Evolutionary conservation across 75 land plant genomes (phyloP).

Genomic region (Cryptomeria japonica): DNA sequence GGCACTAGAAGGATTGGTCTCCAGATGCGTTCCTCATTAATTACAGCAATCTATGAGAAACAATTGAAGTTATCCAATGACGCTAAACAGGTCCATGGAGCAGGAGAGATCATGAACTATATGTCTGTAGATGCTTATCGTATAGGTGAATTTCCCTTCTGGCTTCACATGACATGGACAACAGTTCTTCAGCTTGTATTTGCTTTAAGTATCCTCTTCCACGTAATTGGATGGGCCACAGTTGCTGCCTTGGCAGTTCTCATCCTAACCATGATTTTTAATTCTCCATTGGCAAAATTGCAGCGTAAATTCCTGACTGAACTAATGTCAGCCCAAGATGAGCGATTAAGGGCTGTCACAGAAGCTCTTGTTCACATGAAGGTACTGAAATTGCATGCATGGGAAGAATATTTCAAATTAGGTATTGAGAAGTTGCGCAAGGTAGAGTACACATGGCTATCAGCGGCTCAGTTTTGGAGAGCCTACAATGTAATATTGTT

Average conservation of each 20-base stretch:
- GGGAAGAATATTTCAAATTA: slow-evolving; percentile 40
- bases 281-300: slow-evolving; percentile 28
- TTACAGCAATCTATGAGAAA: slow-evolving; percentile 35
- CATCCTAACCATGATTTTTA: slow-evolving; percentile 12
- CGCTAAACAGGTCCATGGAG: slow-evolving; percentile 24
- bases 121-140: slow-evolving; percentile 44
- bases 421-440: slow-evolving; percentile 27
- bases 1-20: slow-evolving; percentile 28
- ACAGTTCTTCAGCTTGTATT: slow-evolving; percentile 14
- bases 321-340: slow-evolving; percentile 43
- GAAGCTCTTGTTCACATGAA: slow-evolving; percentile 44
- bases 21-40: slow-evolving; percentile 21
- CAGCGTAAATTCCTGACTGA: slow-evolving; percentile 29
- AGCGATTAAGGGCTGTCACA: slow-evolving; percentile 34
- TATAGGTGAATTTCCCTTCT: slow-evolving; percentile 29
- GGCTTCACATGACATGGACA: slow-evolving; percentile 24
- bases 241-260: slow-evolving; percentile 15
- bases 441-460: slow-evolving; percentile 35
- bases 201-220: slow-evolving; percentile 20
- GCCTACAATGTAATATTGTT: slow-evolving; percentile 24
- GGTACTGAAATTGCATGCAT: slow-evolving; percentile 49
- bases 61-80: slow-evolving; percentile 30
- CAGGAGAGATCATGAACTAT: slow-evolving; percentile 41
- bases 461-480: slow-evolving; percentile 17
- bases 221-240: slow-evolving; percentile 22